Percentiles rank a stretch among this genome's conserved stretches.
phyloP scores from a whole-genome alignment of 2,329 filamentous ascomycete species.

The Talaromyces verruculosus region DNA sequence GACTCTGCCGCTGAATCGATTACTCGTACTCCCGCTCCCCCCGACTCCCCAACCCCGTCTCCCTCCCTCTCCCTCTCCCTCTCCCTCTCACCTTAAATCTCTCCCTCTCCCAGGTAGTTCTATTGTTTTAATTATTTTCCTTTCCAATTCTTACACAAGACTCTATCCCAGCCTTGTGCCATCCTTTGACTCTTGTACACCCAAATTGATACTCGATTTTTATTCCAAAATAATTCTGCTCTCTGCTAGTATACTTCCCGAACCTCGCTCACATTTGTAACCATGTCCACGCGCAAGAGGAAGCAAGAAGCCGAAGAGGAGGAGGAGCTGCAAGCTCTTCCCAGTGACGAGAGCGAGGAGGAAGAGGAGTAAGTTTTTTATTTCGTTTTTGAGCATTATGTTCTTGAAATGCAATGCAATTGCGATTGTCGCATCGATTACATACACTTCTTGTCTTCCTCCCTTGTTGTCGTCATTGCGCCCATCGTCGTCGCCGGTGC shows the following conservation, averaged over 20 bases:
- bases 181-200: neutral
- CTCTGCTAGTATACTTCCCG: conserved; percentile 4
- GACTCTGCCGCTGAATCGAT: neutral
- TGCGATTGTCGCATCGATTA: neutral
- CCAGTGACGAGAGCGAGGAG: conserved; percentile 52
- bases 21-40: conserved; percentile 4
- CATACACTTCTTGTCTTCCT: neutral
- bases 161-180: conserved; percentile 1
- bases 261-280: conserved; percentile 19
- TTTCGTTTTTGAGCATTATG: too few relatives aligned
- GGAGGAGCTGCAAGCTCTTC: conserved; percentile 49
- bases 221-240: neutral
- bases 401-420: too few relatives aligned
- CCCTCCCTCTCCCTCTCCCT: neutral
- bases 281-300: conserved; percentile 52
- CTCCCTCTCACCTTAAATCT: neutral
- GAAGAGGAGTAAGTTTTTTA: conserved; percentile 49
- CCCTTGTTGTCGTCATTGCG: conserved; percentile 16
- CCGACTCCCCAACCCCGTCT: conserved; percentile 18
- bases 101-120: neutral
- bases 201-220: neutral
- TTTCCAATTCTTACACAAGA: conserved; percentile 1
- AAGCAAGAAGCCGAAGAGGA: conserved; percentile 51
- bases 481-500: conserved; percentile 6
- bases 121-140: neutral